Evolutionary conservation across 75 land plant genomes (phyloP), one percentile per base, ranked within the genome.

Genomic region (Ceratopteris richardii): DNA sequence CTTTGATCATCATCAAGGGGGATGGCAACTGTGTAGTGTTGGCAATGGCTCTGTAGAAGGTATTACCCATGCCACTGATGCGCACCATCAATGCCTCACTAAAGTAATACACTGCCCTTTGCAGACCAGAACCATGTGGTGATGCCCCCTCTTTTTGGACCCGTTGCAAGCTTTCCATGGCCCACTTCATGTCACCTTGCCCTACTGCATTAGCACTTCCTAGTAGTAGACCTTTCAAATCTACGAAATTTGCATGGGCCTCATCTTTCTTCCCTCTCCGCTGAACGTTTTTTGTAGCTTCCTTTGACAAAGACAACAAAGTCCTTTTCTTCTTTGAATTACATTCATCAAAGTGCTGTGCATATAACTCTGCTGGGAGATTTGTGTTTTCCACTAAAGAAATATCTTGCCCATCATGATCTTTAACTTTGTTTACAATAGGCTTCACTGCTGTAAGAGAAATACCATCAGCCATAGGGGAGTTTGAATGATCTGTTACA

Each of bases 71-170:
- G 9, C 96, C 92, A 70, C 78, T 62, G 31, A 86, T 39, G 27
- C 96, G 71, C n/a, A 87, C 96, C 42, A 78, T 82, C 29, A 86
- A 74, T n/a, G 71, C 78, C 48, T 86, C 68, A n/a, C 80, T 83
- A 64, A 86, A 86, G 51, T 63, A 82, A 25, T 76, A 68, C 0
- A 82, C 83, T 57, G 82, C n/a, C 44, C 90, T 58, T 57, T 86
- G 82, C 25, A 57, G 57, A 24, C 78, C 90, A 57, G 70, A 77
- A 39, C 86, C 86, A 52, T 23, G n/a, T 22, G 86, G 66, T n/a
- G 82, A 73, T 13, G 83, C 65, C 3, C 37, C 37, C 44, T 77
- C 79, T 54, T 82, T 73, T 50, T 78, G 57, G 26, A 86, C 82
- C 63, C 73, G 70, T 44, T 69, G 74, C 42, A 86, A 51, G 1